Evolutionary conservation across 169 alveolate genomes (phyloP), one percentile per base, ranked within the genome.

Genomic region (Plasmodium inui): DNA sequence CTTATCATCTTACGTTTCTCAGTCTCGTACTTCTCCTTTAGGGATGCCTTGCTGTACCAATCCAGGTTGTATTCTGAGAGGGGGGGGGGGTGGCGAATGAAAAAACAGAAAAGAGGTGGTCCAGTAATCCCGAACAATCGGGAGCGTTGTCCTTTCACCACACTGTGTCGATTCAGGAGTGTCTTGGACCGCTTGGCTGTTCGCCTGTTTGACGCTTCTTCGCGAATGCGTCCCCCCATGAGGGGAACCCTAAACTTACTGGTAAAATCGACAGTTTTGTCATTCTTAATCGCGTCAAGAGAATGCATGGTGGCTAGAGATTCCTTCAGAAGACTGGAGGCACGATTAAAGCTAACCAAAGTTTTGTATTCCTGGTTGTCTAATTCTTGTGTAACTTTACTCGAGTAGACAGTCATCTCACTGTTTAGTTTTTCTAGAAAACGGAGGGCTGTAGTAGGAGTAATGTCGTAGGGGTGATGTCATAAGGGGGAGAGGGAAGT

Each of bases 281-380:
- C 84, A 74, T 85, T 85, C 37, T 53, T 72, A 14, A 85, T 41
- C 2, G 28, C 37, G 26, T 85, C 93, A 2, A 85, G 70, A 3
- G 93, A 30, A 14, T 85, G 84, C 93, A 85, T 85, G 12, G 93
- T 73, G 10, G 83, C 93, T 14, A 85, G 28, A n/a, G 81, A 32
- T n/a, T 85, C 93, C 41, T 73, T 85, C 32, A 85, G 76, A 50
- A 85, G 8, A 30, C 22, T 37, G 0, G 93, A 73, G 3, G 79
- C 76, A 0, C 85, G 8, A 2, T 10, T 30, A 26, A 30, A 73
- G 2, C 28, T 46, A 3, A 41, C 34, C 19, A 85, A 9, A 1
- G 85, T 53, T 1, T 2, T 73, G 17, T 46, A 3, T 0, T 85
- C 70, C 30, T 85, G 50, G 10, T 14, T 73, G 9, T 67, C 80